Evolutionary conservation across 2,329 filamentous ascomycete genomes (phyloP), one percentile per base, ranked within the genome.

Genomic region (Lecanicillium sp.): DNA sequence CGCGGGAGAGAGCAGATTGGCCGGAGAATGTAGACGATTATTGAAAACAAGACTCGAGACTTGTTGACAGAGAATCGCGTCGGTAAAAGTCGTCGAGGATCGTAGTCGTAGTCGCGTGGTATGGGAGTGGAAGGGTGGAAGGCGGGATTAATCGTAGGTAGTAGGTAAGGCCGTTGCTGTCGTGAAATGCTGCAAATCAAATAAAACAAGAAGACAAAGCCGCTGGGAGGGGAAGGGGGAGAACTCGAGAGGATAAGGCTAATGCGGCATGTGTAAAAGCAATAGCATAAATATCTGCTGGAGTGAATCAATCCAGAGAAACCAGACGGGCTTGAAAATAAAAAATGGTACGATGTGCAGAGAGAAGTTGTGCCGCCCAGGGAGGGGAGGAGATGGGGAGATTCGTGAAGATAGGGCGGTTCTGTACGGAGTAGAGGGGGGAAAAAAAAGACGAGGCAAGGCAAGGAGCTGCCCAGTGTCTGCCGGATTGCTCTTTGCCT

Each of bases 171-270:
- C 44, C 44, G 44, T 47, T 47, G n/a, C 27, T 33, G 37, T 47
- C 44, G 44, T 47, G 27, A 27, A 40, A 26, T 12, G 44, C 44
- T 27, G 27, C 27, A 47, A 45, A 35, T 47, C 44, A 33, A 35
- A 35, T 24, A 35, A 45, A 47, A 15, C 29, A 35, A 35, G 15
- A 35, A 45, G 40, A 15, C 29, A 47, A 40, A 15, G 21, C 35
- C 27, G 29, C 29, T 40, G 35, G 44, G 29, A n/a, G 17, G 14
- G 27, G 33, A 27, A 24, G 44, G 20, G 11, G 29, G 35, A 9
- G 4, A 23, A n/a, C n/a, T n/a, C n/a, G n/a, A n/a, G n/a, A n/a
- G n/a, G n/a, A n/a, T n/a, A n/a, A n/a, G n/a, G n/a, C n/a, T n/a
- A n/a, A n/a, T n/a, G n/a, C n/a, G n/a, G n/a, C n/a, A n/a, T n/a